Evolutionary conservation across 352 stramenopile species (phyloP).

Genomic region (Phytopythium mirpurense): DNA sequence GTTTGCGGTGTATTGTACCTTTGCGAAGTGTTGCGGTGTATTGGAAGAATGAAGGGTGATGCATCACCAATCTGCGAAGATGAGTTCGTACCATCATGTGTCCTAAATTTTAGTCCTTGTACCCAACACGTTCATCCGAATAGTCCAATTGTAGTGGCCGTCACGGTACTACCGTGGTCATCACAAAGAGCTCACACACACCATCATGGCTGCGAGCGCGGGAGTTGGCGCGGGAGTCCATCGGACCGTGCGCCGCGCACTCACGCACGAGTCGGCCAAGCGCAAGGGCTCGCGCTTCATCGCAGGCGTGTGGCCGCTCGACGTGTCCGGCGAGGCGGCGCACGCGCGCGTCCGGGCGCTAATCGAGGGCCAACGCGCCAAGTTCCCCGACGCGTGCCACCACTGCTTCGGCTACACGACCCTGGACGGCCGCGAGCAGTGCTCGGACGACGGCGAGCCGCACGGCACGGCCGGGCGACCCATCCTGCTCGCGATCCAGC

Average conservation of each 20-base stretch:
- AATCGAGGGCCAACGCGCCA: conserved; percentile 33
- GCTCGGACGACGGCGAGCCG: conserved; percentile 73
- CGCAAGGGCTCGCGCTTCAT: conserved; percentile 83
- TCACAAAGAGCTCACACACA: no score
- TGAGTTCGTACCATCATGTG: background rate
- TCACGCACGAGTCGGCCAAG: conserved; percentile 77
- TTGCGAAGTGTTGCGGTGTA: no score
- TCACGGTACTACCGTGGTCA: background rate
- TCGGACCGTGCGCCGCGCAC: conserved; percentile 34
- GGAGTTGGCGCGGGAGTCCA: conserved; percentile 7
- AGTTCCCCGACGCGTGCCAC: conserved; percentile 56
- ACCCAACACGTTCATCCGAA: no score
- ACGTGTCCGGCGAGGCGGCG: conserved; percentile 14
- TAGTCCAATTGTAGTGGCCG: background rate
- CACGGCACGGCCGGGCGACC: conserved; percentile 66
- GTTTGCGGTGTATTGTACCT: no score
- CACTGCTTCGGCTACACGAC: conserved; percentile 71
- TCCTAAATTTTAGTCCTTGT: background rate
- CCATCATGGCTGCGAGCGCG: background rate
- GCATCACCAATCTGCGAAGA: no score
- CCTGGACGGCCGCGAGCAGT: conserved; percentile 43
- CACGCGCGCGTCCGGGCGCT: conserved; percentile 38
- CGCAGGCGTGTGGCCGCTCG: conserved; percentile 49
- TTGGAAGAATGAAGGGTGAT: no score
- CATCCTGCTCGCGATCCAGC: conserved; percentile 54